Evolutionary conservation across 352 stramenopile genomes (phyloP).

Genomic region (Phytophthora quininea): DNA sequence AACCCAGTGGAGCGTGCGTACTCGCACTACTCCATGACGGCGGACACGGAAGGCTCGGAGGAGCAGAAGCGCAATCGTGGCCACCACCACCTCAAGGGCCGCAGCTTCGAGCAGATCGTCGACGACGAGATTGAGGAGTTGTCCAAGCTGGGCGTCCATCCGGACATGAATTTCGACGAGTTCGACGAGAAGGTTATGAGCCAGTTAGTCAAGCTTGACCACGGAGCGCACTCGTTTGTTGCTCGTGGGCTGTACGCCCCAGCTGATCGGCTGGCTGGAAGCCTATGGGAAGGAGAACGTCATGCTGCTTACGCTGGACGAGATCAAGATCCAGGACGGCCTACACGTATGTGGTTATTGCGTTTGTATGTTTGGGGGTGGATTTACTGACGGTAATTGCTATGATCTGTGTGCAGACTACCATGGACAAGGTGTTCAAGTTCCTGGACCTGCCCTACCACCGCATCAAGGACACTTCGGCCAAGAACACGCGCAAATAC

Average conservation of each 20-base stretch:
- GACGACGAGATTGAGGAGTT: conserved; percentile 77
- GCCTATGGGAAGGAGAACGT: conserved; percentile 91
- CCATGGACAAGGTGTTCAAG: conserved; percentile 85
- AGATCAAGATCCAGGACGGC: conserved; percentile 84
- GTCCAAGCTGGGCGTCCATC: conserved; percentile 59
- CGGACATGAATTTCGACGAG: conserved; percentile 74
- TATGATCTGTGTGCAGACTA: conserved; percentile 36
- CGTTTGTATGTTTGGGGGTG: background rate
- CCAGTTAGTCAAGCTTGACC: conserved; percentile 46
- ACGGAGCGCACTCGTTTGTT: conserved; percentile 87
- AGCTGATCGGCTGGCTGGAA: conserved; percentile 93
- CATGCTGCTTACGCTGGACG: conserved; percentile 93
- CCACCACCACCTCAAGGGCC: conserved; percentile 65
- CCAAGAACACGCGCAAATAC: conserved; percentile 92
- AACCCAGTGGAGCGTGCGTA: conserved; percentile 86
- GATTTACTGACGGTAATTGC: conserved; percentile 15
- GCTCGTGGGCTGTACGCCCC: conserved; percentile 93
- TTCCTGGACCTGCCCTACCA: conserved; percentile 88
- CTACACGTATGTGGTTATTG: conserved; percentile 56
- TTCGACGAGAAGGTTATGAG: conserved; percentile 73
- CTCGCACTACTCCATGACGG: conserved; percentile 91
- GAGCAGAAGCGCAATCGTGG: conserved; percentile 83
- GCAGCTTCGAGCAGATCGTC: conserved; percentile 77
- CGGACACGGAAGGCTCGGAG: conserved; percentile 71
- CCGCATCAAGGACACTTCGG: conserved; percentile 75